Evolutionary conservation across 2,329 filamentous ascomycete species (phyloP).

Genomic region (Sarocladium kiliense): DNA sequence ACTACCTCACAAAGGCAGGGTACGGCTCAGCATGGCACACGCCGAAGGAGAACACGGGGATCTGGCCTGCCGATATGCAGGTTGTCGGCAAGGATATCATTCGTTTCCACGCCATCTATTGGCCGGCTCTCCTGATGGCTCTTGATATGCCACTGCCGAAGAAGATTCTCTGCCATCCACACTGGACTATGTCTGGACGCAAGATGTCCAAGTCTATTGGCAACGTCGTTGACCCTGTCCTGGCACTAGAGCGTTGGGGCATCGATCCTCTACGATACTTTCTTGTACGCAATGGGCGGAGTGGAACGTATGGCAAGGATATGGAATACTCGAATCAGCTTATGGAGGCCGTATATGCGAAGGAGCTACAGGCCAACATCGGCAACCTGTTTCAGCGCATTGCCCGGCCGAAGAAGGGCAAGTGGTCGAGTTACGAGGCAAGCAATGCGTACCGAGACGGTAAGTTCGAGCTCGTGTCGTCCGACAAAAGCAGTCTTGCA

Average conservation of each 20-base stretch:
- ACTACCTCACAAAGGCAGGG: conserved; percentile 84
- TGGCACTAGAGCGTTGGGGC: conserved; percentile 83
- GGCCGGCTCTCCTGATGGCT: conserved; percentile 93
- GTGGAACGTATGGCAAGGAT: conserved; percentile 73
- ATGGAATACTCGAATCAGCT: conserved; percentile 77
- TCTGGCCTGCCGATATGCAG: conserved; percentile 90
- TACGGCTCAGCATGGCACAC: conserved; percentile 62
- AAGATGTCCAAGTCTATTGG: conserved; percentile 98
- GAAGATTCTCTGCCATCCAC: conserved; percentile 80
- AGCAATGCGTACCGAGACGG: conserved; percentile 33
- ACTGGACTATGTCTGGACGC: conserved; percentile 86
- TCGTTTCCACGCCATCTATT: conserved; percentile 95
- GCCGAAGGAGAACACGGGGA: conserved; percentile 52
- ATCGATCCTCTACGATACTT: conserved; percentile 87
- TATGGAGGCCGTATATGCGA: conserved; percentile 74
- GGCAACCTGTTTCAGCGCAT: conserved; percentile 77
- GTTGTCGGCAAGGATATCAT: conserved; percentile 96
- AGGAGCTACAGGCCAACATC: conserved; percentile 68
- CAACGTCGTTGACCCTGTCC: conserved; percentile 92
- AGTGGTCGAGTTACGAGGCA: conserved; percentile 61
- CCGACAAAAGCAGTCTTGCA: neutral
- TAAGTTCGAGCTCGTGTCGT: conserved; percentile 14
- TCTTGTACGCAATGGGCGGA: conserved; percentile 72
- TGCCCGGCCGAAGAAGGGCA: conserved; percentile 50
- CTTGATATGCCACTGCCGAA: conserved; percentile 73